Evolutionary conservation across 352 stramenopile species (phyloP).

Genomic region (Globisporangium spiculum): DNA sequence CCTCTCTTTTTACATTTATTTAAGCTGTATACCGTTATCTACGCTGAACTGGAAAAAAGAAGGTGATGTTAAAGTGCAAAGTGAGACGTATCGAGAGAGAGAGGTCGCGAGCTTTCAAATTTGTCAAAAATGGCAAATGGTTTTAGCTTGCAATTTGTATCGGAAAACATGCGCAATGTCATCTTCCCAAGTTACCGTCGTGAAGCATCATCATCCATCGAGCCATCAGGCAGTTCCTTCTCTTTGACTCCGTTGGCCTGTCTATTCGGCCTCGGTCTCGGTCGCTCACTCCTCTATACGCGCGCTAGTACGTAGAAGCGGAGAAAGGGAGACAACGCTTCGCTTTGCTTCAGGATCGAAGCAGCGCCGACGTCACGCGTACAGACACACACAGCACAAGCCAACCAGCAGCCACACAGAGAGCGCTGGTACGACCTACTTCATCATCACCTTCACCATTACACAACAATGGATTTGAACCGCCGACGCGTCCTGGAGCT

Average conservation of each 20-base stretch:
- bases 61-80: too few relatives aligned
- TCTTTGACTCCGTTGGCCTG: background rate
- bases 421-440: background rate
- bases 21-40: too few relatives aligned
- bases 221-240: background rate
- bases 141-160: too few relatives aligned
- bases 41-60: too few relatives aligned
- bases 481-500: slow-evolving; percentile 48
- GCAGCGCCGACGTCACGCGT: slow-evolving; percentile 3
- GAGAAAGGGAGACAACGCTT: background rate
- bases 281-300: slow-evolving; percentile 1
- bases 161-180: too few relatives aligned
- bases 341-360: background rate
- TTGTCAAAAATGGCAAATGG: too few relatives aligned
- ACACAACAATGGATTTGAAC: slow-evolving; percentile 34
- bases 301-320: background rate
- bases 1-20: too few relatives aligned
- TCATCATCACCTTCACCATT: slow-evolving; percentile 5
- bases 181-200: too few relatives aligned
- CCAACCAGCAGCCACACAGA: background rate
- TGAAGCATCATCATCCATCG: background rate
- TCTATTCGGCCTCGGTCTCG: background rate
- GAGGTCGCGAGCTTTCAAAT: too few relatives aligned
- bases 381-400: background rate
- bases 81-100: too few relatives aligned